These are phyloP conservation scores for Echinochloa phyllopogon DNA, from an alignment of 176 grass and related monocot genomes.

Conservation along the genomic window DNA sequence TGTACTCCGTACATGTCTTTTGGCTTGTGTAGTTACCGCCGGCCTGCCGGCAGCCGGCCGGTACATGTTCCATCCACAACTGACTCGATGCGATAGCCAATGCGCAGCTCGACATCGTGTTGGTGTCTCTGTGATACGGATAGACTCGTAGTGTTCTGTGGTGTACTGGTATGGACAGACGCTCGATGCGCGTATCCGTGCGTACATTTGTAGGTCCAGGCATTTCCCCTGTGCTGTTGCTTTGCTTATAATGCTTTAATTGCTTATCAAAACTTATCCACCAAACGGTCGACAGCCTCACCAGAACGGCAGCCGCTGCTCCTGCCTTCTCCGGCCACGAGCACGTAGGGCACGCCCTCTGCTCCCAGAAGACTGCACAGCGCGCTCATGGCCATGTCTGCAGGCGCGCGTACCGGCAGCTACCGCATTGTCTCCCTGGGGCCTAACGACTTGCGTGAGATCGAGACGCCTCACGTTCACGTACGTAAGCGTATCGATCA, in stretches of 20 bases:
- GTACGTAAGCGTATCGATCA: neutral
- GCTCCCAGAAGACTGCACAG: neutral
- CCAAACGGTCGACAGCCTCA: conserved; percentile 46
- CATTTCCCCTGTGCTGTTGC: neutral
- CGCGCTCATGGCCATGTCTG: conserved; percentile 27
- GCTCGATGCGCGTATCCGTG: conserved; percentile 15
- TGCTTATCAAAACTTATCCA: neutral
- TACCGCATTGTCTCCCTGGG: neutral
- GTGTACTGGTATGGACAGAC: no score
- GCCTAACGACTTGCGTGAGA: neutral
- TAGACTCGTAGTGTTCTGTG: neutral
- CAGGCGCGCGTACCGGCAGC: conserved; percentile 27
- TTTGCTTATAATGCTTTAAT: neutral
- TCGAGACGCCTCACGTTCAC: neutral
- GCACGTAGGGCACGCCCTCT: neutral
- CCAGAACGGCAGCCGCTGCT: conserved; percentile 4
- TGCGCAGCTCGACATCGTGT: neutral
- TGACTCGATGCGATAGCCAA: neutral
- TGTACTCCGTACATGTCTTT: neutral
- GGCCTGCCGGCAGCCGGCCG: no score
- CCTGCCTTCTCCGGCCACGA: conserved; percentile 14
- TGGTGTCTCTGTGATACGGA: neutral
- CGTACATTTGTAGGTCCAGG: conserved; percentile 5
- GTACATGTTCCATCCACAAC: neutral
- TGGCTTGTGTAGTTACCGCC: neutral